Percentiles rank a stretch among this genome's conserved stretches.
phyloP scores from a whole-genome alignment of 352 stramenopile genomes.

The Globisporangium sylvaticum region DNA sequence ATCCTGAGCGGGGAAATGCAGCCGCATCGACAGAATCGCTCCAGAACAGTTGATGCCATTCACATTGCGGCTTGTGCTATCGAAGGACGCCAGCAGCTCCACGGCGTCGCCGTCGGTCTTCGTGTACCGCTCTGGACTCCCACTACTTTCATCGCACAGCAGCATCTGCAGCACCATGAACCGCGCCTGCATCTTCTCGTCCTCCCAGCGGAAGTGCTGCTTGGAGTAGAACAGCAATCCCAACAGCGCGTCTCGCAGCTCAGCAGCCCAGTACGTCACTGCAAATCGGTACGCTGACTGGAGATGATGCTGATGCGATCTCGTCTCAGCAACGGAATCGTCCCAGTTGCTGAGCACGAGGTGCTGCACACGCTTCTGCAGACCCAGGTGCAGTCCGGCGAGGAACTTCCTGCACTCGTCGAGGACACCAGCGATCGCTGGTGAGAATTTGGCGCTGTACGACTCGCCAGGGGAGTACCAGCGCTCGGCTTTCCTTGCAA shows the following conservation, averaged over 20 bases:
- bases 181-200: neutral
- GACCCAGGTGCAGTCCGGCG: neutral
- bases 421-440: neutral
- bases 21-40: neutral
- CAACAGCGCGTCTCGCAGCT: neutral
- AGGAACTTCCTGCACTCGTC: neutral
- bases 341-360: neutral
- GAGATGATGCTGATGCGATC: neutral
- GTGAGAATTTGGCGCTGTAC: neutral
- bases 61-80: neutral
- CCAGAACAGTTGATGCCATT: neutral
- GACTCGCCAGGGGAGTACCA: neutral
- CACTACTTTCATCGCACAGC: neutral
- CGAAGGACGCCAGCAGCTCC: neutral
- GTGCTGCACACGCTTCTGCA: neutral
- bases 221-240: neutral
- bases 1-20: neutral
- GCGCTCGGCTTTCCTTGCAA: neutral
- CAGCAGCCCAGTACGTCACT: neutral
- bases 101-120: neutral
- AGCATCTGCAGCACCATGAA: constrained; percentile 2
- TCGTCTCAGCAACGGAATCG: neutral
- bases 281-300: neutral
- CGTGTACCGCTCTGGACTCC: neutral
- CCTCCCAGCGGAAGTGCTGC: neutral